Percentiles rank a stretch among this genome's conserved stretches.
Conservation (phyloP, 1,139 yeast species). For the Geotrichum carabidarum region DNA sequence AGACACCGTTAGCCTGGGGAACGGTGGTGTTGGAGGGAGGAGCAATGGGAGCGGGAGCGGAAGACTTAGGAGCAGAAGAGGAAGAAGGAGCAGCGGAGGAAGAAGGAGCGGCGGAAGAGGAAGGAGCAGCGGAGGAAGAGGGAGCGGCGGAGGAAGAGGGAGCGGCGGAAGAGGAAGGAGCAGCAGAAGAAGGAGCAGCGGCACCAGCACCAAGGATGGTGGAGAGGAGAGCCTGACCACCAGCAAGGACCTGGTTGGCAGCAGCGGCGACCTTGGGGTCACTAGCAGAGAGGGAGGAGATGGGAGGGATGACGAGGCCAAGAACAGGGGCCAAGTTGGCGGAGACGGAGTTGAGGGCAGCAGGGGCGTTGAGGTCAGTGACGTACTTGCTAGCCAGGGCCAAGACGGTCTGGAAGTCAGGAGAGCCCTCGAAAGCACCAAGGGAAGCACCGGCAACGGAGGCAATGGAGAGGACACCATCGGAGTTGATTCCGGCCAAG, state of each 20-base stretch:
- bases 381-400: conserved; percentile 11
- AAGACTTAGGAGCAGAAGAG: not conserved
- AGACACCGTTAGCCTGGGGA: conserved; percentile 16
- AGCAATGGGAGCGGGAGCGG: not conserved
- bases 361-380: conserved; percentile 19
- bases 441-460: conserved; percentile 19
- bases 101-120: not conserved
- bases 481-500: conserved; percentile 20
- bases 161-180: not conserved
- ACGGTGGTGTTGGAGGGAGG: conserved; percentile 1
- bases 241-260: conserved; percentile 15
- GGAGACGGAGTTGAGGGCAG: conserved; percentile 19
- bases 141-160: not conserved
- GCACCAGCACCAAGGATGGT: not conserved
- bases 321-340: conserved; percentile 19
- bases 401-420: conserved; percentile 17
- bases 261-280: conserved; percentile 19
- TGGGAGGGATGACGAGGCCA: conserved; percentile 18
- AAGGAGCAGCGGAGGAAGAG: not conserved
- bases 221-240: not conserved
- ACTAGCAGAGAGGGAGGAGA: conserved; percentile 19
- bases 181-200: not conserved
- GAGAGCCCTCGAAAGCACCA: conserved; percentile 19
- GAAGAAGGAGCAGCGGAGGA: not conserved
- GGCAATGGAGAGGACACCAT: conserved; percentile 17